Base-by-base conservation (phyloP, 495 filamentous ascomycete genomes). In the Trichoderma reesei region DNA sequence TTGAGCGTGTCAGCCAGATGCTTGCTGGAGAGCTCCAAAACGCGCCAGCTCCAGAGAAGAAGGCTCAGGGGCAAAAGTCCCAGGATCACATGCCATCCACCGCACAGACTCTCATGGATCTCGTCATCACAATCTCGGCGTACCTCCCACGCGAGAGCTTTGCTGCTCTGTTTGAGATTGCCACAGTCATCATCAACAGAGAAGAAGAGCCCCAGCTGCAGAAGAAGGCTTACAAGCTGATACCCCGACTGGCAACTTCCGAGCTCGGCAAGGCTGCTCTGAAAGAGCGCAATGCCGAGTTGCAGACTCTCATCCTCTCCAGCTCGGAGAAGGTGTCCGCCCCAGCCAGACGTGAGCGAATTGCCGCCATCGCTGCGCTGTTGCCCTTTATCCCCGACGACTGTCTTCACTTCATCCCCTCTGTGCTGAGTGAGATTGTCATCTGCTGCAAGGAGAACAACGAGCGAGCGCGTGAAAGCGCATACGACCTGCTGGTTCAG, bases 141-240 rank as follows among this genome's bases (percentile, higher is more conserved):
- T 95, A 98, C 71, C 82, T 98, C 26, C 92, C 95, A 3, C 80
- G 90, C 14, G 83, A 89, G 46, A 91, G 89, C 73, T 96, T 94
- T 68, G 77, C 82, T 39, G 80, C 83, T 31, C 84, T 98, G 3
- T 96, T 98, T 75, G 82, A 81, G 64, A 90, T 97, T 65, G 89
- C 93, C 5, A 80, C 90, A 0, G 79, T 88, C 13, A 87, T 96
- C 61, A 83, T 98, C 63, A 85, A 87, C 68, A 87, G 85, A 67
- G 75, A 83, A 59, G 81, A 86, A 41, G 95, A 98, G 67, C 88
- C 94, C 34, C 93, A 97, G 71, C 80, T 98, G n/a, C 91, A 98
- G 73, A 98, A 98, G 84, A 98, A 98, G 76, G 93, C 94, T 3
- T 98, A 98, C 80, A 97, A 98, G 75, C 80, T 98, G 60, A 91